Percentiles rank a stretch among this genome's conserved stretches.
These are phyloP conservation scores for Candida arabinofermentans DNA, from an alignment of 805 yeast genomes.

Conservation along the genomic window DNA sequence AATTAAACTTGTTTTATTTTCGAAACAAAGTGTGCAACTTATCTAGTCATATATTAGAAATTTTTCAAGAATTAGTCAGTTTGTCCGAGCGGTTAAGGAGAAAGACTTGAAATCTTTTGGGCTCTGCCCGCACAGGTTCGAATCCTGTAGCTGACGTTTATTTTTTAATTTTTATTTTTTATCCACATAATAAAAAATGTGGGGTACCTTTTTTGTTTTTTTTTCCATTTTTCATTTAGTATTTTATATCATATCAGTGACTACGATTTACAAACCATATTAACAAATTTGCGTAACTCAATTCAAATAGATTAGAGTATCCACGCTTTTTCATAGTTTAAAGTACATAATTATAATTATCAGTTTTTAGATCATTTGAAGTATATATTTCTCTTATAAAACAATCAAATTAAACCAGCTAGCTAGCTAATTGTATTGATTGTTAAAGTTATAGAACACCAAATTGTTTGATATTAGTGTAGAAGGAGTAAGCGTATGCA, in stretches of 20 bases:
- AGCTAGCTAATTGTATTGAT: not conserved
- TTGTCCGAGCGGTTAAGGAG: conserved; percentile 58
- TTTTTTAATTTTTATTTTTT: conserved; percentile 6
- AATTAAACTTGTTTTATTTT: no score
- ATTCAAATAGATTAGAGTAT: no score
- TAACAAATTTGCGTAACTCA: no score
- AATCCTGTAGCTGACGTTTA: conserved; percentile 57
- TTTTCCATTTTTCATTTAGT: no score
- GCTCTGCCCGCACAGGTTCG: conserved; percentile 62
- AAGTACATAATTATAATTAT: no score
- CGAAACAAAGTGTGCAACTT: no score
- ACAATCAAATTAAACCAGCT: not conserved
- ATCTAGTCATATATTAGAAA: no score
- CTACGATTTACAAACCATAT: no score
- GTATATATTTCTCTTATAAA: not conserved
- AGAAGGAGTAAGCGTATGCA: conserved; percentile 55
- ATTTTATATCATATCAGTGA: no score
- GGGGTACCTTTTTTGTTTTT: not conserved
- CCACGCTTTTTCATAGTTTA: no score
- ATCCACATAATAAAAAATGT: not conserved
- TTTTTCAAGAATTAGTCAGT: conserved; percentile 12
- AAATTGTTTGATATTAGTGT: conserved; percentile 49
- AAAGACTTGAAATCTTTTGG: conserved; percentile 57
- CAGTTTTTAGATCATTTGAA: not conserved
- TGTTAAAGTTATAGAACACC: conserved; percentile 16